Base-by-base conservation (phyloP, 2,329 filamentous ascomycete genomes). In the Fusarium mundagurra region DNA sequence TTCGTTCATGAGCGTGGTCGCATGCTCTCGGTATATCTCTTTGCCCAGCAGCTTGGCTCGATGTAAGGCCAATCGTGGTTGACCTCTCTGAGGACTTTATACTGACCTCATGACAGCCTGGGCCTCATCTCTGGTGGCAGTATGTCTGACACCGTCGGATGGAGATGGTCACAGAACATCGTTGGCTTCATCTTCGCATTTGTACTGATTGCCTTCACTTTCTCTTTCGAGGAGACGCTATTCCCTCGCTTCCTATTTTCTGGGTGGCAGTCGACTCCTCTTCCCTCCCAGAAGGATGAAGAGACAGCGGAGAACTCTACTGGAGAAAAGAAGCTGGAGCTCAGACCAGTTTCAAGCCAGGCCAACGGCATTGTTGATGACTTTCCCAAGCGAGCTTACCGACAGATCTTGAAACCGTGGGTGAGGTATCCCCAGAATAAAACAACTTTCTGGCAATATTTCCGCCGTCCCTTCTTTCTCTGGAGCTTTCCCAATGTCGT, bases 31-130 rank as follows among this genome's bases (percentile, higher is more conserved):
- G 51, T 54, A 0, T 29, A 53, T 53, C 50, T 38, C 6, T 29
- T 54, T 22, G 14, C 51, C 0, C 34, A 39, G 20, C 34, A 29
- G n/a, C 34, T 29, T 6, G 24, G 51, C 0, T 54, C 34, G 2
- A 54, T 39, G 24, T 54, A 39, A 10, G n/a, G 2, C 4, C 0
- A 6, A 7, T n/a, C 6, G 2, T 6, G 0, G 24, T 10, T 3
- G 5, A 11, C 9, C 1, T 6, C 9, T 6, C 0, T 22, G 3
- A 3, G 17, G 3, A 6, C n/a, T 17, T 16, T 4, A 4, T 36
- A 27, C 33, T 38, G 13, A 22, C 18, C 2, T 12, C 5, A 12
- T 22, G 7, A 9, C 14, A 39, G 34, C 4, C 14, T 54, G 0
- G 34, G 51, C 0, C 24, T 54, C 8, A 39, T 39, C 4, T 38